Evolutionary conservation across 2,329 filamentous ascomycete species (phyloP), one percentile per base, ranked within the genome.

Genomic region (Scortechinia acanthostroma): DNA sequence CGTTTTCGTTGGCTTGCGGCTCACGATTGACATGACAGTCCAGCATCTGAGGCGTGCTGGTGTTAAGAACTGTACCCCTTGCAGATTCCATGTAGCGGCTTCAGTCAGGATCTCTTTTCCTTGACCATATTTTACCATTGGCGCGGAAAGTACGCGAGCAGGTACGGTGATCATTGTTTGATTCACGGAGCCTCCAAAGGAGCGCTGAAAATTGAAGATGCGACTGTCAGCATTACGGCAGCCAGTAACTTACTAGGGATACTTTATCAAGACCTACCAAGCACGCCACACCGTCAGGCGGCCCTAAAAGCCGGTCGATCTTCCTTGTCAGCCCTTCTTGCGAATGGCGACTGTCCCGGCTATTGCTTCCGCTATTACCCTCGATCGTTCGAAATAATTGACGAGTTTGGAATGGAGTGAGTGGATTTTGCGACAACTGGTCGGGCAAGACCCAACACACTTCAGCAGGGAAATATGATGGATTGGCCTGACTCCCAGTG

Each of bases 61-160:
- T n/a, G n/a, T 74, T 5, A 68, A 63, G 42, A 91, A 83, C 47
- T 70, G 73, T 14, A 77, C 69, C 0, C 66, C 59, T 0, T 51
- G 61, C 68, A 91, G 75, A 53, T 90, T 89, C 88, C 87, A 93
- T 1, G 72, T 70, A 0, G 83, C 86, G n/a, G 65, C 63, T 1
- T 46, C 49, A 0, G 74, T 63, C 1, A 43, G 56, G 4, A 72
- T 47, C 43, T 52, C 46, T 4, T 50, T 57, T 15, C 35, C 49
- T 17, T 57, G 48, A 47, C 57, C 49, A 55, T 95, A 95, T 2
- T 64, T 58, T 21, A 95, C 63, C n/a, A n/a, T n/a, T n/a, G n/a
- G 89, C 0, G 77, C 55, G 0, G 54, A 33, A 0, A 95, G 71
- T 33, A 91, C 74, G 4, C 90, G 80, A 1, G 79, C 91, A 1